Evolutionary conservation across 495 filamentous ascomycete genomes (phyloP).

Genomic region (Hypoxylon crocopeplum): DNA sequence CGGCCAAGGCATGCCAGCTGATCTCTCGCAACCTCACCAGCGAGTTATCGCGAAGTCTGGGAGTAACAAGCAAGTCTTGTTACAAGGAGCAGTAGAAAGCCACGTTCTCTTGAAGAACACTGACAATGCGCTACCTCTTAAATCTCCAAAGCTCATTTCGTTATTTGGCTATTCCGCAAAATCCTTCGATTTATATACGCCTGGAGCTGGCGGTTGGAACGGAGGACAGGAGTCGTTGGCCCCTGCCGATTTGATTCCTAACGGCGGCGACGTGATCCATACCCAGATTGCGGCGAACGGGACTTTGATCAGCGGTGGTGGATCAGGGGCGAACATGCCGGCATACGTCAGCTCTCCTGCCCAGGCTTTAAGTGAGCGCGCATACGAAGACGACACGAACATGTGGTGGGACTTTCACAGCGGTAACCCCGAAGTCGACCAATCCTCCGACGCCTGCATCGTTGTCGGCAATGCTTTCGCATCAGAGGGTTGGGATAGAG

Average conservation of each 20-base stretch:
- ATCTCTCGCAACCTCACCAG: conserved; percentile 62
- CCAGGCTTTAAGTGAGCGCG: conserved; percentile 61
- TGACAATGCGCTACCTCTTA: conserved; percentile 61
- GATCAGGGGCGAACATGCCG: conserved; percentile 64
- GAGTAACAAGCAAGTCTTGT: conserved; percentile 45
- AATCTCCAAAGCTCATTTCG: conserved; percentile 53
- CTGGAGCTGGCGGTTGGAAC: conserved; percentile 35
- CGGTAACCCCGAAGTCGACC: conserved; percentile 48
- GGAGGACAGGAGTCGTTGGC: conserved; percentile 41
- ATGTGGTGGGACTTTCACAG: conserved; percentile 57
- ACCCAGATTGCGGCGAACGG: conserved; percentile 52
- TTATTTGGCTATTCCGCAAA: conserved; percentile 61
- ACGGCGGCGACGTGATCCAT: conserved; percentile 38
- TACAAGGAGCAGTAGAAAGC: conserved; percentile 58
- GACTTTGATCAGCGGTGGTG: conserved; percentile 64
- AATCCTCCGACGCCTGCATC: conserved; percentile 68
- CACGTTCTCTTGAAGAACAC: conserved; percentile 71
- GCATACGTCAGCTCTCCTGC: conserved; percentile 62
- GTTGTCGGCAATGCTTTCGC: conserved; percentile 69
- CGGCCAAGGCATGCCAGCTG: conserved; percentile 53
- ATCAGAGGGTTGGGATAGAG: conserved; percentile 60
- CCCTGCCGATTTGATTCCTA: conserved; percentile 45
- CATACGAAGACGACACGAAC: conserved; percentile 62
- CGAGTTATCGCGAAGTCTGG: conserved; percentile 57
- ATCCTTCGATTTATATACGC: conserved; percentile 49